These are phyloP conservation scores for Boletus eberwhitei DNA, from an alignment of 768 basidiomycete species.

Conservation along the genomic window DNA sequence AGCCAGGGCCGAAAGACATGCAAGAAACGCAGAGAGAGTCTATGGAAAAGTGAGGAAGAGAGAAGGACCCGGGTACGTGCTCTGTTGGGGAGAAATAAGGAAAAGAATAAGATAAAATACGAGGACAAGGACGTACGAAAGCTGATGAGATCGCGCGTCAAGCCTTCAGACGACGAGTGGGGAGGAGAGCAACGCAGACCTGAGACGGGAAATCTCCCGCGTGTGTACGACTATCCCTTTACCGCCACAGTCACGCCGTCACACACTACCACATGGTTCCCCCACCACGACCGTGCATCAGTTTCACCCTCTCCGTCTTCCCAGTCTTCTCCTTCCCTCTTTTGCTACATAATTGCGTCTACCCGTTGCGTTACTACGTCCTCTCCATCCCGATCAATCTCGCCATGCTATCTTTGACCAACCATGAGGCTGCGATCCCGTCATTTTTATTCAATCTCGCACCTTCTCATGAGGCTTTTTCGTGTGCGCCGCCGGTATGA, in stretches of 20 bases:
- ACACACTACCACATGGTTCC: conserved; percentile 17
- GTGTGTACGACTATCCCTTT: background rate
- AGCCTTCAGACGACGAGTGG: conserved; percentile 22
- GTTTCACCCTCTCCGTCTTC: too few relatives aligned
- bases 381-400: conserved; percentile 1
- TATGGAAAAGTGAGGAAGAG: background rate
- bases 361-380: background rate
- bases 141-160: conserved; percentile 3
- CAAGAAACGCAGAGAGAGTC: conserved; percentile 18
- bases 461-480: background rate
- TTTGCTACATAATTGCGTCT: too few relatives aligned
- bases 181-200: conserved; percentile 27
- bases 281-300: too few relatives aligned
- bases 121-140: conserved; percentile 18
- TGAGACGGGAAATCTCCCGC: conserved; percentile 10
- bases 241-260: conserved; percentile 6
- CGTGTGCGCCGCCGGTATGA: background rate
- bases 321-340: too few relatives aligned
- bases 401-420: conserved; percentile 2
- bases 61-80: conserved; percentile 2
- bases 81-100: background rate
- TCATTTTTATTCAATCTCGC: background rate
- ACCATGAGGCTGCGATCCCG: background rate
- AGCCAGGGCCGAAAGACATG: conserved; percentile 29
- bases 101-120: conserved; percentile 1